Conservation (phyloP, 345 rosid species). For the sweet orange (Citrus sinensis) region DNA sequence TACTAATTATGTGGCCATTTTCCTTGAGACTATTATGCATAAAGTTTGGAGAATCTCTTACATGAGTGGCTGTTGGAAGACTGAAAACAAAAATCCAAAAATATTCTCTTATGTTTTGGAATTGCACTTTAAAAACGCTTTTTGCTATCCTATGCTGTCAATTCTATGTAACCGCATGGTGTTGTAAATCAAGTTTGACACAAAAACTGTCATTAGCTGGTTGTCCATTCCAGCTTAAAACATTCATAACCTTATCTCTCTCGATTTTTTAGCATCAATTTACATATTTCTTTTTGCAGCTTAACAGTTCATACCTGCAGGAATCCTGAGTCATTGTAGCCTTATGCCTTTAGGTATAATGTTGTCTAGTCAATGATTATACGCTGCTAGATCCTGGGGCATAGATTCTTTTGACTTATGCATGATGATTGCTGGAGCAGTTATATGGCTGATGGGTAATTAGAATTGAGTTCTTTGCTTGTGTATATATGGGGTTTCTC, state of each 20-base stretch:
- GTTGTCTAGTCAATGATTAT: conserved; percentile 3
- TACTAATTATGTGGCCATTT: not conserved
- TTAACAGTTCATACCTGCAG: not conserved
- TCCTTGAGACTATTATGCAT: not conserved
- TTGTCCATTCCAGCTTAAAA: not conserved
- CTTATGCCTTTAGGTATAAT: not conserved
- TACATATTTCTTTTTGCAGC: not conserved
- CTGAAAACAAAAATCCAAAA: not conserved
- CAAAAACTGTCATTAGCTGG: not conserved
- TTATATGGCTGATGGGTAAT: not conserved
- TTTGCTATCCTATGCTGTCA: not conserved
- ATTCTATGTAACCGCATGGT: not conserved
- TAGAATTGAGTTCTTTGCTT: not conserved
- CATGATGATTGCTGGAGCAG: not conserved
- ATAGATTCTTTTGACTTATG: not conserved
- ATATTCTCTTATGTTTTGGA: not conserved
- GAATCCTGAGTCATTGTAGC: not conserved
- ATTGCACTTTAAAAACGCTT: not conserved
- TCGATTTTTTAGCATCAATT: not conserved
- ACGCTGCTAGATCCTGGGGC: not conserved
- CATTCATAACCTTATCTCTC: not conserved
- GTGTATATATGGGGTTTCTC: not conserved
- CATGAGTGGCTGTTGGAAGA: not conserved
- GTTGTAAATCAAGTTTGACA: not conserved
- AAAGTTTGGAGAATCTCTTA: not conserved